Evolutionary conservation across 805 yeast species (phyloP), one percentile per base, ranked within the genome.

Genomic region (Wickerhamomyces canadensis): DNA sequence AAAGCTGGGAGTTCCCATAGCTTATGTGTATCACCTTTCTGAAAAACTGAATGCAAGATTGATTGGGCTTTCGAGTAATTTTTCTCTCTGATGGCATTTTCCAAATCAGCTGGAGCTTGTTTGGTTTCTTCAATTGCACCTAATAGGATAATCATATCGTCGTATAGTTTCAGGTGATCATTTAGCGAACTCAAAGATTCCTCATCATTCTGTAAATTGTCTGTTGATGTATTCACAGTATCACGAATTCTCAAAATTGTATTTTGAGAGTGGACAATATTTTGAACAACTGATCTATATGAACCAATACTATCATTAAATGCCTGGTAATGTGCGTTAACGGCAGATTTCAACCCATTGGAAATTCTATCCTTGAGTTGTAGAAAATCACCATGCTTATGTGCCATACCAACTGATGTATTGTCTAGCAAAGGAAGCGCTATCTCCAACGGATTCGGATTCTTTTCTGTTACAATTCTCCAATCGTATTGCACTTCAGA

Each of bases 351-450:
- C 36, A 91, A 65, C 19, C 78, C 73, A 14, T 55, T 55, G 13
- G 79, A 74, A 11, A 89, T 72, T 36, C 73, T 65, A 18, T 65
- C 63, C 43, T 80, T 76, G 31, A 87, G 59, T 33, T 72, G 70
- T 30, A 70, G 65, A 48, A 91, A 91, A 43, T 85, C 88, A 2
- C 69, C 69, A 40, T 70, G 68, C 42, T 80, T 75, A 50, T 80
- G 81, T 1, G 95, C 95, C 50, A 85, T 62, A 0, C 98, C 98
- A n/a, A 88, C 93, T 1, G 95, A 84, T 2, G 95, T 78, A 49
- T 80, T 81, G 58, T 91, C 97, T 51, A 88, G 65, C 40, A 93
- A 66, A 1, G 89, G 78, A 27, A 91, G 66, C 0, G 96, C 96
- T 36, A 81, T 66, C 49, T 87, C 96, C 32, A 93, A 69, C 2